Percentiles rank a stretch among this genome's conserved stretches.
These are phyloP conservation scores for Evernia prunastri DNA, from an alignment of 495 filamentous ascomycete genomes.

Conservation along the genomic window DNA sequence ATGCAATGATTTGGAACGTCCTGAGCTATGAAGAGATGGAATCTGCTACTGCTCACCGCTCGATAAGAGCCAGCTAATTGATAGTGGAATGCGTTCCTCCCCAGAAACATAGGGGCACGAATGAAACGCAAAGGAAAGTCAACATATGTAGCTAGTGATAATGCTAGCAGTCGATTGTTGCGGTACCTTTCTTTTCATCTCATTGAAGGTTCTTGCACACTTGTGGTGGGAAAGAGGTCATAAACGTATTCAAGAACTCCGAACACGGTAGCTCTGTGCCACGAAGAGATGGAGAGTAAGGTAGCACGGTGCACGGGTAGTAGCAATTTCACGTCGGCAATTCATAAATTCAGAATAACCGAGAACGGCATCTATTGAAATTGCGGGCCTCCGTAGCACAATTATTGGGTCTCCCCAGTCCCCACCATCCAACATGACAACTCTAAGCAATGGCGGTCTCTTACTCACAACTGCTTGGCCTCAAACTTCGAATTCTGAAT, in stretches of 20 bases:
- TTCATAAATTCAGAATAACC: too few relatives aligned
- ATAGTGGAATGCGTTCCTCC: background rate
- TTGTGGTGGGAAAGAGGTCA: too few relatives aligned
- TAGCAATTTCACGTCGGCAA: too few relatives aligned
- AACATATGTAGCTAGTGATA: background rate
- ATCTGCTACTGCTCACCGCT: background rate
- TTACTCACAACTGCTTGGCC: background rate
- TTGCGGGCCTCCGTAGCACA: background rate
- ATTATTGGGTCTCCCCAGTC: background rate
- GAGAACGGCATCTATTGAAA: background rate
- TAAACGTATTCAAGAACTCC: too few relatives aligned
- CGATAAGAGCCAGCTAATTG: background rate
- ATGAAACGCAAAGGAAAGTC: background rate
- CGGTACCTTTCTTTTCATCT: background rate
- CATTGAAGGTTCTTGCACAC: background rate
- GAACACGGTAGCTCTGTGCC: too few relatives aligned
- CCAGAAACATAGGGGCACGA: background rate
- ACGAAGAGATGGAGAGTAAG: too few relatives aligned
- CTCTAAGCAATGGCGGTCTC: background rate
- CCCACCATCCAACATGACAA: background rate
- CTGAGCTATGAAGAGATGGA: background rate
- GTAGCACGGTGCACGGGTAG: too few relatives aligned
- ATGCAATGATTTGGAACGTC: background rate
- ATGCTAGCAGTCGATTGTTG: background rate
- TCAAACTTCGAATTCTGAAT: background rate